These are phyloP conservation scores for Aspergillus biplanus DNA, from an alignment of 495 filamentous ascomycete genomes.

Conservation along the genomic window DNA sequence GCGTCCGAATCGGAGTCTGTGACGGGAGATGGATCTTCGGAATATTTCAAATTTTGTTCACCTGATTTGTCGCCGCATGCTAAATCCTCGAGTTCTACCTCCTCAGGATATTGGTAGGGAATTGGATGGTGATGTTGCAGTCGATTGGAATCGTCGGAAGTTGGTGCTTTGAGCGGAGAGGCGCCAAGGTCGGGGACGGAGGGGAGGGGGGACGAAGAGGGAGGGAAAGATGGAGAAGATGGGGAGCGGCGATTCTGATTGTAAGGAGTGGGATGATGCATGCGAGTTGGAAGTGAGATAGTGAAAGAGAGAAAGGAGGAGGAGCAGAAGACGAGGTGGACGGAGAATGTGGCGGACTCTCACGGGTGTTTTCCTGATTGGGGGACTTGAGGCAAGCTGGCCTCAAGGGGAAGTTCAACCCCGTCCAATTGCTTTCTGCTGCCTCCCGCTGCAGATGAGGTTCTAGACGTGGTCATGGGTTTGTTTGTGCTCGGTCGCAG, in stretches of 20 bases:
- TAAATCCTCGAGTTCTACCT: conserved; percentile 27
- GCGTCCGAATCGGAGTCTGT: conserved; percentile 12
- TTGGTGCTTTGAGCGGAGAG: conserved; percentile 18
- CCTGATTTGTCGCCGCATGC: conserved; percentile 20
- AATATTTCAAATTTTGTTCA: conserved; percentile 14
- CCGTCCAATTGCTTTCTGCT: conserved; percentile 13
- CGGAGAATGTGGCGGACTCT: conserved; percentile 13
- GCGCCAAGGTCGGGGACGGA: conserved; percentile 5
- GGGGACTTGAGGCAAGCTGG: conserved; percentile 43
- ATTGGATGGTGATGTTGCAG: conserved; percentile 12
- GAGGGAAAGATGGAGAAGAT: conserved; percentile 6
- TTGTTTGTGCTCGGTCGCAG: background rate
- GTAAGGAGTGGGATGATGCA: conserved; percentile 13
- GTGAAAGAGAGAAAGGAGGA: background rate
- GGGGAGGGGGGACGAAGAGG: conserved; percentile 12
- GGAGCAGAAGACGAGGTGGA: background rate
- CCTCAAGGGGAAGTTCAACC: conserved; percentile 27
- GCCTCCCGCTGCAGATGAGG: background rate
- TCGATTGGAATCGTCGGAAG: conserved; percentile 10
- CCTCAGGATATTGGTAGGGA: conserved; percentile 12
- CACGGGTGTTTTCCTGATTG: background rate
- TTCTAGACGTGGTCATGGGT: background rate
- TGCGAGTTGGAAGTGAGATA: conserved; percentile 13
- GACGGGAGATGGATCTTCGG: conserved; percentile 13
- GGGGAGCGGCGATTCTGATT: conserved; percentile 6